phyloP scores from a whole-genome alignment of 495 filamentous ascomycete species.

The Terfezia claveryi region DNA sequence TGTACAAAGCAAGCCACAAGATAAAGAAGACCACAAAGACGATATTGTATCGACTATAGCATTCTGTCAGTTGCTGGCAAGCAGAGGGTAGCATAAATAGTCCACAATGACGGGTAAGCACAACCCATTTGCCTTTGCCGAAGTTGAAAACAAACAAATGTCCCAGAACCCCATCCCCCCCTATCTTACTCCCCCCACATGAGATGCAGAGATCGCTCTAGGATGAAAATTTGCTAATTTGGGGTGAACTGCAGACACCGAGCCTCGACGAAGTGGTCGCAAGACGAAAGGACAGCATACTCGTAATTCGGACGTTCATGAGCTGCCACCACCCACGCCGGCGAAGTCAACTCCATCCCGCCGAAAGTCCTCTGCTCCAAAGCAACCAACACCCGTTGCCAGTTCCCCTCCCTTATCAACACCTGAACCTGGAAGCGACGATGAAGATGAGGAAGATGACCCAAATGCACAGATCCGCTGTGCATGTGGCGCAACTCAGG shows the following conservation, averaged over 20 bases:
- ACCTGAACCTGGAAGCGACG: constrained; percentile 33
- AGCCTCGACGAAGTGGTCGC: constrained; percentile 79
- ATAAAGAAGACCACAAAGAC: neutral
- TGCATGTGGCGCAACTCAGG: constrained; percentile 71
- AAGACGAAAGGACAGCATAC: constrained; percentile 89
- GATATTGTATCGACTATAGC: neutral
- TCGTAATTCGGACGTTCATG: constrained; percentile 48
- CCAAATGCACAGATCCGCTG: constrained; percentile 64
- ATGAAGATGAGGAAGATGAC: constrained; percentile 25
- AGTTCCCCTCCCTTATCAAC: constrained; percentile 25
- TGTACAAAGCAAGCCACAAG: neutral
- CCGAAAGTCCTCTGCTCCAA: constrained; percentile 35
- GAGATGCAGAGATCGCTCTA: neutral
- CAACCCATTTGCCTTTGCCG: neutral
- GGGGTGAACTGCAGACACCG: constrained; percentile 16
- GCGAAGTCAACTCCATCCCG: constrained; percentile 35
- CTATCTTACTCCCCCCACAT: neutral
- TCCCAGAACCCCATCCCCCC: neutral
- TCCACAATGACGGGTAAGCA: neutral
- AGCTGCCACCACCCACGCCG: constrained; percentile 28
- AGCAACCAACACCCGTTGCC: constrained; percentile 23
- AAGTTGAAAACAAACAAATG: neutral
- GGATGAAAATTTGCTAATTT: neutral
- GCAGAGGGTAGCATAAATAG: neutral
- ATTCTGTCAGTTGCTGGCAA: neutral